phyloP scores from a whole-genome alignment of 169 alveolate species.

The Perkinsus marinus region DNA sequence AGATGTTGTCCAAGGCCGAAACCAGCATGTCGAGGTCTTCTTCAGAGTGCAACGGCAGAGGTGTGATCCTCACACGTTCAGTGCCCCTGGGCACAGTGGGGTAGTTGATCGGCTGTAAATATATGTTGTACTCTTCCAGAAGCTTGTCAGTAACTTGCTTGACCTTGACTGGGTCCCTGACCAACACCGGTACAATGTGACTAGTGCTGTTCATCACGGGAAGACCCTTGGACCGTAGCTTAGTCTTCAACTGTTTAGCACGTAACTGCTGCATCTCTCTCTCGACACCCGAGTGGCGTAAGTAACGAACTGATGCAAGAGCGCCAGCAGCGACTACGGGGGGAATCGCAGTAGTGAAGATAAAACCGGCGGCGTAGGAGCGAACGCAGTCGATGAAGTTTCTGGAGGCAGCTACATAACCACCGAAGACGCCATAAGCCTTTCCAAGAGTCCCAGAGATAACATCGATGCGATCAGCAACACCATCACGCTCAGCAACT shows the following conservation, averaged over 20 bases:
- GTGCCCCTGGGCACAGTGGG: constrained; percentile 72
- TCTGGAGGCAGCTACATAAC: constrained; percentile 56
- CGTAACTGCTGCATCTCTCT: constrained; percentile 35
- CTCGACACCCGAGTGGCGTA: constrained; percentile 12
- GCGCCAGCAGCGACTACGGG: constrained; percentile 64
- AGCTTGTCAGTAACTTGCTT: constrained; percentile 53
- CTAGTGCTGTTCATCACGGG: constrained; percentile 46
- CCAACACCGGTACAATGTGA: constrained; percentile 62
- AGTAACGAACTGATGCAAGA: constrained; percentile 46
- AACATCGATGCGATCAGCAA: constrained; percentile 41
- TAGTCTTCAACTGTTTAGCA: constrained; percentile 38
- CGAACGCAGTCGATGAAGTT: constrained; percentile 55
- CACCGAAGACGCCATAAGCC: constrained; percentile 73
- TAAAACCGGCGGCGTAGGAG: constrained; percentile 60
- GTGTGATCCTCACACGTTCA: constrained; percentile 62
- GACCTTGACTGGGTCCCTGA: constrained; percentile 54
- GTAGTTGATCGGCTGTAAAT: constrained; percentile 70
- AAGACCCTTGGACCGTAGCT: constrained; percentile 33
- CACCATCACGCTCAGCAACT: constrained; percentile 46
- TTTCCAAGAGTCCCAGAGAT: constrained; percentile 72
- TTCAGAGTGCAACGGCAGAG: constrained; percentile 64
- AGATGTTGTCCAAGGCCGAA: constrained; percentile 2
- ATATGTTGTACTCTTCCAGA: constrained; percentile 43
- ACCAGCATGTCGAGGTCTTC: constrained; percentile 49
- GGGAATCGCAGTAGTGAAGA: constrained; percentile 68